These are phyloP conservation scores for Lachancea quebecensis DNA, from an alignment of 805 yeast species.

Conservation along the genomic window DNA sequence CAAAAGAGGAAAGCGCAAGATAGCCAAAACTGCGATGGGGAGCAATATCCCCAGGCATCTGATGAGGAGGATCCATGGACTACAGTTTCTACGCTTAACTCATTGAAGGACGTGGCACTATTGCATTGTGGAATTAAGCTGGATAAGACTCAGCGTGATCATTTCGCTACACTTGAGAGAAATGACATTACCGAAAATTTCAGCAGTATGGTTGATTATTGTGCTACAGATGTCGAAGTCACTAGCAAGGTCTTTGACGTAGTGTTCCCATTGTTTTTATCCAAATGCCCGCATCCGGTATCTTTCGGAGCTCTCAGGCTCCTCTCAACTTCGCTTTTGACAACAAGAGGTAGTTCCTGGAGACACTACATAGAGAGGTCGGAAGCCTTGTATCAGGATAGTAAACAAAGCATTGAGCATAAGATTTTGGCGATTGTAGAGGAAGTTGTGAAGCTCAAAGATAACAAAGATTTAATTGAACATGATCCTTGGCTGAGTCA, in stretches of 20 bases:
- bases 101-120: conserved; percentile 69
- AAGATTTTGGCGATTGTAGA: conserved; percentile 56
- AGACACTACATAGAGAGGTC: conserved; percentile 58
- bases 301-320: conserved; percentile 81
- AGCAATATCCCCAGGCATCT: conserved; percentile 66
- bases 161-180: conserved; percentile 50
- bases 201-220: conserved; percentile 60
- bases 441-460: conserved; percentile 44
- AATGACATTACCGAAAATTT: conserved; percentile 50
- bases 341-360: conserved; percentile 69
- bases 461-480: conserved; percentile 36
- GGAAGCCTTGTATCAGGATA: conserved; percentile 58
- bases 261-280: conserved; percentile 60
- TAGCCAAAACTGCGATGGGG: conserved; percentile 17
- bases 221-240: conserved; percentile 75
- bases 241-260: conserved; percentile 65
- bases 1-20: conserved; percentile 39
- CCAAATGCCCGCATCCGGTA: conserved; percentile 85
- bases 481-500: conserved; percentile 88
- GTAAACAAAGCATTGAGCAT: conserved; percentile 47
- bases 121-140: conserved; percentile 66
- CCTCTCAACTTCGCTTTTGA: conserved; percentile 67
- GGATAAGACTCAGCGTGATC: conserved; percentile 62
- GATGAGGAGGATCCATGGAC: conserved; percentile 80
- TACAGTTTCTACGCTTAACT: conserved; percentile 64